Evolutionary conservation across 2,329 filamentous ascomycete species (phyloP).

Genomic region (Tolypocladium ovalisporum): DNA sequence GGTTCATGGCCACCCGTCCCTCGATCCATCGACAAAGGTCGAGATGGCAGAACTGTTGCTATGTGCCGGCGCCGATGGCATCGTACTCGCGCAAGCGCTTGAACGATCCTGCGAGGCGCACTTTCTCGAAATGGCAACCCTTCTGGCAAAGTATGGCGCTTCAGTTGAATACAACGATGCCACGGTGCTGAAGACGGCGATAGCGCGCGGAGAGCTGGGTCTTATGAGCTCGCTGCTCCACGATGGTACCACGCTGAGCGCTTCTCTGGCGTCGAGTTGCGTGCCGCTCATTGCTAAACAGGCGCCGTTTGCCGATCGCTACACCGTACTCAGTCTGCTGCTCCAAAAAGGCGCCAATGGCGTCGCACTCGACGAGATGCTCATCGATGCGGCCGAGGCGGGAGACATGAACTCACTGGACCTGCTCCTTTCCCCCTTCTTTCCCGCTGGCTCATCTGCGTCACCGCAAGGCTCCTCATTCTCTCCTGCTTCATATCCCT

Average conservation of each 20-base stretch:
- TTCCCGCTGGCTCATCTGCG: constrained; percentile 17
- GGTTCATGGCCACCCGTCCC: constrained; percentile 32
- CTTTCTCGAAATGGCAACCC: constrained; percentile 41
- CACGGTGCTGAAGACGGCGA: constrained; percentile 34
- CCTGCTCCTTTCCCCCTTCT: constrained; percentile 38
- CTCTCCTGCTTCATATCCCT: constrained; percentile 15
- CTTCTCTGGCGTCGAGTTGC: constrained; percentile 37
- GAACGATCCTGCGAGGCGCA: constrained; percentile 35
- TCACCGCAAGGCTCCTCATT: constrained; percentile 7
- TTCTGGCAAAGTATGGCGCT: constrained; percentile 42
- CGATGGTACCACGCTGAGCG: constrained; percentile 30
- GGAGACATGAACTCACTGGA: constrained; percentile 35
- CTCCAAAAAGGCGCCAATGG: constrained; percentile 41
- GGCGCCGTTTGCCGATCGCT: constrained; percentile 31
- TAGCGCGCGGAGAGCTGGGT: constrained; percentile 31
- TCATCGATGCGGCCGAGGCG: constrained; percentile 37
- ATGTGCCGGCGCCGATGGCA: constrained; percentile 45
- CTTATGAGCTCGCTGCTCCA: constrained; percentile 36
- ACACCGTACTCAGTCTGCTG: constrained; percentile 31
- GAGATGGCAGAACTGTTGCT: constrained; percentile 44
- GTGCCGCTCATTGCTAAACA: constrained; percentile 37
- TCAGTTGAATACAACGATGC: constrained; percentile 44
- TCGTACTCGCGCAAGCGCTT: constrained; percentile 35
- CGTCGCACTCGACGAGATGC: constrained; percentile 31
- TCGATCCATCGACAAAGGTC: constrained; percentile 37